A percentile compares a stretch with the other conserved stretches of the same genome.
These are phyloP conservation scores for Naganishia liquefaciens DNA, from an alignment of 1,284 basidiomycete genomes.

Conservation along the genomic window DNA sequence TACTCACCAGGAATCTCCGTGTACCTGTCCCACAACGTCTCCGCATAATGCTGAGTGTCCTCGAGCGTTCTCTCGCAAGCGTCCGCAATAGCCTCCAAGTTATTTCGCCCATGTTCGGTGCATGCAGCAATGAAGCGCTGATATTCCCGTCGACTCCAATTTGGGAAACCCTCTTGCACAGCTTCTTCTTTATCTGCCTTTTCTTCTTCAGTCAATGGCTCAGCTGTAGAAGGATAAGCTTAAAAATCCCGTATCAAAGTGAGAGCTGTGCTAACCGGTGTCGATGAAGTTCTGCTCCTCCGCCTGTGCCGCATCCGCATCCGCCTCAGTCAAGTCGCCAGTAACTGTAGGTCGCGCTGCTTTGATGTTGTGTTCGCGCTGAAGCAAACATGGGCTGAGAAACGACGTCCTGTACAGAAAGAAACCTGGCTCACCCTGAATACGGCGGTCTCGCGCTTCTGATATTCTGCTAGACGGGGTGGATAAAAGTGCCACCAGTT, in stretches of 20 bases:
- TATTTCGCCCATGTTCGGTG: constrained; percentile 82
- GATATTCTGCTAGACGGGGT: constrained; percentile 73
- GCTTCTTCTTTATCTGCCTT: constrained; percentile 74
- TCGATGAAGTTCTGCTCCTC: constrained; percentile 86
- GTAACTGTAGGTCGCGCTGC: constrained; percentile 56
- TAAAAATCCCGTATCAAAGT: background rate
- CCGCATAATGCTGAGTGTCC: constrained; percentile 78
- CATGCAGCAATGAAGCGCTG: constrained; percentile 84
- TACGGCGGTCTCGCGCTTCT: constrained; percentile 82
- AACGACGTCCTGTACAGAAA: background rate
- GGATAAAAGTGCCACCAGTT: constrained; percentile 99
- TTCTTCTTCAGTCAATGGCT: constrained; percentile 84
- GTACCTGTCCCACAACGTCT: constrained; percentile 88
- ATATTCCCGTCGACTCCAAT: constrained; percentile 91
- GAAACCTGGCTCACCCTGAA: constrained; percentile 62
- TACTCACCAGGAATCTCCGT: constrained; percentile 73
- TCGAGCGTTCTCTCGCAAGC: constrained; percentile 82
- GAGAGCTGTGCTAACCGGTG: constrained; percentile 59
- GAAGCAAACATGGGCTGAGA: constrained; percentile 48
- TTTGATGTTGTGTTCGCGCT: constrained; percentile 73
- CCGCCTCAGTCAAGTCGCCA: constrained; percentile 63
- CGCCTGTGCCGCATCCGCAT: constrained; percentile 76
- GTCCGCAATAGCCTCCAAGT: constrained; percentile 74
- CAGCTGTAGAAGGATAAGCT: constrained; percentile 59
- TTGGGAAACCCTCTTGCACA: constrained; percentile 76